A percentile compares a stretch with the other conserved stretches of the same genome.
phyloP scores from a whole-genome alignment of 192 early-diverging fungal genomes.

The Spizellomyces sp. region DNA sequence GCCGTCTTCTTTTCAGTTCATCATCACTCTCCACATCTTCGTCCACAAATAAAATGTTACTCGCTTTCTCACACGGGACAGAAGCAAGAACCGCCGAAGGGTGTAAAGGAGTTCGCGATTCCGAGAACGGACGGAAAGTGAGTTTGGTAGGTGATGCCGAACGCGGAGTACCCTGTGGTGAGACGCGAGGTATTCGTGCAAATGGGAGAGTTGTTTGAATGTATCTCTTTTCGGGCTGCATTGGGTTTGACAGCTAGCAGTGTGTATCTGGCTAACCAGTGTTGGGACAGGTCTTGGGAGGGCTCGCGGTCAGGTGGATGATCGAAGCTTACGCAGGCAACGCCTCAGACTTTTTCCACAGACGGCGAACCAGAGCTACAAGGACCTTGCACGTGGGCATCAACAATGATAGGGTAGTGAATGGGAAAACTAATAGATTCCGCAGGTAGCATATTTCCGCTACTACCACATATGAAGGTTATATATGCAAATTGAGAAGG shows the following conservation, averaged over 20 bases:
- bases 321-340: no score
- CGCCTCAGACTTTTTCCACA: no score
- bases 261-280: no score
- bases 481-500: no score
- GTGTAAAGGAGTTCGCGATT: conserved; percentile 6
- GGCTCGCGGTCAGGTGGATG: no score
- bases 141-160: neutral
- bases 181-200: neutral
- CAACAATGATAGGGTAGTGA: no score
- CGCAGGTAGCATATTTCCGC: no score
- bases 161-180: neutral
- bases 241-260: neutral
- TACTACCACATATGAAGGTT: no score
- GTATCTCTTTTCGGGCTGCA: conserved; percentile 10
- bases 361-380: no score
- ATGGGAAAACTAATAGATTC: no score
- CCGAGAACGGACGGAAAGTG: neutral
- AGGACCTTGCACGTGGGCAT: no score
- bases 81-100: conserved; percentile 5
- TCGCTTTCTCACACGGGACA: neutral
- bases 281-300: no score
- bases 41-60: neutral
- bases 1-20: neutral
- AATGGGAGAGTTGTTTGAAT: conserved; percentile 30
- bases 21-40: neutral